Base-by-base conservation (phyloP, 148 eudicot genomes). In the Chenopodium suecicum region DNA sequence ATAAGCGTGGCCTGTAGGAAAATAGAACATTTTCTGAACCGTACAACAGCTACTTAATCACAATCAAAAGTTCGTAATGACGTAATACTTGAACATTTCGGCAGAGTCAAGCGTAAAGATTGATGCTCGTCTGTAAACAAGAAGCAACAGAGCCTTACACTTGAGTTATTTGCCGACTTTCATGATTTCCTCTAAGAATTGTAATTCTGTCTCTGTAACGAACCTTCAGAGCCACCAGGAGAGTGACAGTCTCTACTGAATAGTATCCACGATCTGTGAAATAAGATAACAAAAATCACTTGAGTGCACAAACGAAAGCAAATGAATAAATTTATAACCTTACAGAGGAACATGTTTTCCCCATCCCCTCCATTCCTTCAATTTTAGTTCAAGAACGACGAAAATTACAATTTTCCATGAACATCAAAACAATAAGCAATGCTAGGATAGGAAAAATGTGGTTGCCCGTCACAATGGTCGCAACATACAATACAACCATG, bases 91-190 rank as follows among this genome's bases (percentile, higher is more conserved):
- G 20, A 17, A 47, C 7, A 10, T 17, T 32, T n/a, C 10, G 66
- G 44, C 22, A 80, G 25, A 31, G 73, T n/a, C 70, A 48, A 58
- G 27, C 9, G 29, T 2, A 54, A 79, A 69, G 65, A 69, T 32
- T 56, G 25, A 76, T 76, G 47, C 62, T 70, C 9, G 12, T 29
- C 31, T 50, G 6, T 16, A 10, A 72, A 72, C 44, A 54, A 47
- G 75, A 72, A 79, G 79, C 77, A 79, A 75, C 54, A 77, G 75
- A 9, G 78, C 60, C 87, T 77, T 75, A 85, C 98, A 94, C 98
- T 93, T 92, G 98, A 85, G 98, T 94, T 69, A 94, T 95, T 83
- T 95, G 98, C 69, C 98, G 94, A 79, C 98, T 94, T 86, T 93
- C 99, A 82, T 93, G 99, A 85, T 95, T 95, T 81, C 98, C 99